Conservation (phyloP, 1,284 basidiomycete species). For the Melampsora americana region DNA sequence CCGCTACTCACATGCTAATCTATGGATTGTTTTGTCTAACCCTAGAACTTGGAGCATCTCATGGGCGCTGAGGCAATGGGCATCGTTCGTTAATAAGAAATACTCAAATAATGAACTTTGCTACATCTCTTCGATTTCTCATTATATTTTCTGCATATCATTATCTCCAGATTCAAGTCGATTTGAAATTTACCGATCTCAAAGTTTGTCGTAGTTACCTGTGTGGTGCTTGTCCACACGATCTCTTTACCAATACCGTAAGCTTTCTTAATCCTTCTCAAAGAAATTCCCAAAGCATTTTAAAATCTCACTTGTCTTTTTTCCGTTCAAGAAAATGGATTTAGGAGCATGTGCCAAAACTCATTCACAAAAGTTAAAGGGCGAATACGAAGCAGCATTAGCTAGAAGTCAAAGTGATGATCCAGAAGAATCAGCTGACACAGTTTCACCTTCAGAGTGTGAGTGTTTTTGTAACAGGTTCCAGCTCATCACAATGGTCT, state of each 20-base stretch:
- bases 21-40: too few relatives aligned
- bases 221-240: slow-evolving; percentile 95
- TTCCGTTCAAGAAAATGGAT: slow-evolving; percentile 85
- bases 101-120: neutral
- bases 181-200: slow-evolving; percentile 90
- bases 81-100: slow-evolving; percentile 57
- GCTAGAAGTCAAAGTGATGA: slow-evolving; percentile 38
- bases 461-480: neutral
- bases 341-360: slow-evolving; percentile 95
- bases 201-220: slow-evolving; percentile 99
- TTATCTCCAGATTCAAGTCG: slow-evolving; percentile 64
- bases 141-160: neutral
- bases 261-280: slow-evolving; percentile 54
- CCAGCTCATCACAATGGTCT: neutral
- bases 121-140: neutral
- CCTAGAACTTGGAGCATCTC: slow-evolving; percentile 71
- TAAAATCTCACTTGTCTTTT: slow-evolving; percentile 26
- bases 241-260: slow-evolving; percentile 96
- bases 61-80: slow-evolving; percentile 99
- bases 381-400: slow-evolving; percentile 77
- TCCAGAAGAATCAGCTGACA: slow-evolving; percentile 39
- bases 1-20: too few relatives aligned
- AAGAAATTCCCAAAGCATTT: neutral
- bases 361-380: slow-evolving; percentile 89
- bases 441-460: slow-evolving; percentile 39